These are phyloP conservation scores for Lachnellula cervina DNA, from an alignment of 2,329 filamentous ascomycete genomes.

Conservation along the genomic window DNA sequence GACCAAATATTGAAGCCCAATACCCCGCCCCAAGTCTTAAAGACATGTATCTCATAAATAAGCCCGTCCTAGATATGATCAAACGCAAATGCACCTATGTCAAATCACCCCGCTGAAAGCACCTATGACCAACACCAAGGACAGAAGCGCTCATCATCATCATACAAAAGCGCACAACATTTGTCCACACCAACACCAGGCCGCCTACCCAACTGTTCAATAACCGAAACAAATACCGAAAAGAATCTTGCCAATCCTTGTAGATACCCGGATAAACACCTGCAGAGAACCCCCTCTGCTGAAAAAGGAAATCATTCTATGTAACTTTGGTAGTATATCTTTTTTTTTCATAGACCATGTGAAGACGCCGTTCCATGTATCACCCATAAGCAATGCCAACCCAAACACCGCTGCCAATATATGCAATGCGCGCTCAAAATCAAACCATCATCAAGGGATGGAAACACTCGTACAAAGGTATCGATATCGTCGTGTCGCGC, in stretches of 20 bases:
- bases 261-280: constrained; percentile 28
- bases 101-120: constrained; percentile 25
- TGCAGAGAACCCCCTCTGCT: constrained; percentile 20
- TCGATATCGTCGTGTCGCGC: constrained; percentile 31
- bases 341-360: constrained; percentile 29
- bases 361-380: constrained; percentile 33
- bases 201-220: constrained; percentile 9
- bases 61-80: constrained; percentile 20
- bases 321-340: constrained; percentile 28
- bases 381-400: constrained; percentile 29
- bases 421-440: constrained; percentile 33
- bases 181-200: constrained; percentile 29
- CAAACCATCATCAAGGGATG: constrained; percentile 24
- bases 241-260: constrained; percentile 29
- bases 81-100: constrained; percentile 24
- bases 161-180: constrained; percentile 24
- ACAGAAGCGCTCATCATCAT: constrained; percentile 24
- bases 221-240: constrained; percentile 27
- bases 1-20: neutral
- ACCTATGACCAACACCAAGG: constrained; percentile 20
- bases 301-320: constrained; percentile 33
- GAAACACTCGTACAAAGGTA: constrained; percentile 26
- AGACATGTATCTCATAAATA: constrained; percentile 25
- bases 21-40: constrained; percentile 14
- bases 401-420: constrained; percentile 31